phyloP scores from a whole-genome alignment of 306 rosid genomes.

The Castanea sativa region DNA sequence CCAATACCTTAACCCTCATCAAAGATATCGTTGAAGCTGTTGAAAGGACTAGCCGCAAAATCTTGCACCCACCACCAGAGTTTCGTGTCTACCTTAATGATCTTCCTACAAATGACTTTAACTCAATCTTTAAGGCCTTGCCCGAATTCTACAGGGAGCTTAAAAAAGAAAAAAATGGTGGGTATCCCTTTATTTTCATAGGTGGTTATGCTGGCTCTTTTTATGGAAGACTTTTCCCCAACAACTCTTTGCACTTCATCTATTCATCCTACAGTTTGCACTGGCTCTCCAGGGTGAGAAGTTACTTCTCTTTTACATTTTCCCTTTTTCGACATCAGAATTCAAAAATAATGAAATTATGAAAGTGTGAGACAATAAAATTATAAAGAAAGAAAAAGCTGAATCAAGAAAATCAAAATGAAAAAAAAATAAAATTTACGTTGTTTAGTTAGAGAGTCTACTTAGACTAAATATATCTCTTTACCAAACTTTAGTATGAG shows the following conservation, averaged over 20 bases:
- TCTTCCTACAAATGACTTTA: slow-evolving; percentile 96
- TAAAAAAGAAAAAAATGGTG: slow-evolving; percentile 33
- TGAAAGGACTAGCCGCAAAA: slow-evolving; percentile 38
- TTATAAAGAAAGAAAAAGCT: too few species aligned
- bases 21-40: slow-evolving; percentile 70
- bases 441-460: too few species aligned
- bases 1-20: slow-evolving; percentile 71
- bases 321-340: background rate
- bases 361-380: too few species aligned
- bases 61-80: slow-evolving; percentile 47
- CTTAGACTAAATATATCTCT: too few species aligned
- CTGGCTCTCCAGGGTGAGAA: slow-evolving; percentile 83
- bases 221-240: slow-evolving; percentile 83
- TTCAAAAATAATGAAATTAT: too few species aligned
- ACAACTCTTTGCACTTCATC: slow-evolving; percentile 73
- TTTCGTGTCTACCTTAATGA: slow-evolving; percentile 77
- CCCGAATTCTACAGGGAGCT: slow-evolving; percentile 71
- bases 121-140: slow-evolving; percentile 76
- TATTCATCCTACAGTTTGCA: slow-evolving; percentile 78
- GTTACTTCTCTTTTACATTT: background rate
- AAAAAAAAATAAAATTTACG: too few species aligned
- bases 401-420: too few species aligned
- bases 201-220: slow-evolving; percentile 97
- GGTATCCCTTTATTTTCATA: slow-evolving; percentile 56
- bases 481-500: too few species aligned